These are phyloP conservation scores for Fusarium aywerte DNA, from an alignment of 2,329 filamentous ascomycete genomes.

Conservation along the genomic window DNA sequence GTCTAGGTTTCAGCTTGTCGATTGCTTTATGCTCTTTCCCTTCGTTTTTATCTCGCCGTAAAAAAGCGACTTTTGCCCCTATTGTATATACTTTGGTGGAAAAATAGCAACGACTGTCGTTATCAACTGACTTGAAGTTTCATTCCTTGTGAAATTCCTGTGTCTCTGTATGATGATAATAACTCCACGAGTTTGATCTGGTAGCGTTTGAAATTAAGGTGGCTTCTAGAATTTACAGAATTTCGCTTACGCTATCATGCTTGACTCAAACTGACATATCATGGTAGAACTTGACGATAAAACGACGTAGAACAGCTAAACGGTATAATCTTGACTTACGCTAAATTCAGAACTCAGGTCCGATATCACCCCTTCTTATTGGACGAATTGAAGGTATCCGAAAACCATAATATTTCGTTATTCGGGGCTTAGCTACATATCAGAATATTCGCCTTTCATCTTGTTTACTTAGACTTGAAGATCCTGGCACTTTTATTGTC, in stretches of 20 bases:
- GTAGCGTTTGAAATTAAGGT: background rate
- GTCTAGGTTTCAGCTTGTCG: constrained; percentile 5
- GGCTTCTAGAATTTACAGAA: background rate
- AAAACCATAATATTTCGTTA: background rate
- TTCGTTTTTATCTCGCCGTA: constrained; percentile 28
- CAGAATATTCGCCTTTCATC: background rate
- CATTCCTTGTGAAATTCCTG: background rate
- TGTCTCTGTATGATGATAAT: background rate
- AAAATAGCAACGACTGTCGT: constrained; percentile 35
- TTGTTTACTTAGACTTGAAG: constrained; percentile 13
- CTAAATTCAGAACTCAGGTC: background rate
- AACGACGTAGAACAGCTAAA: background rate
- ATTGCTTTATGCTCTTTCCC: constrained; percentile 16
- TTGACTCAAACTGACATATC: background rate
- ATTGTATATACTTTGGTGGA: constrained; percentile 24
- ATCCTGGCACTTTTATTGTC: background rate
- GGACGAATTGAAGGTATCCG: background rate
- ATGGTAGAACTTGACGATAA: background rate
- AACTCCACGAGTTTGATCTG: background rate
- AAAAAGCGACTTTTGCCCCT: constrained; percentile 27
- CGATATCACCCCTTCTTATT: background rate
- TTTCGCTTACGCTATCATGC: too few relatives aligned
- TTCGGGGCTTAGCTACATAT: background rate
- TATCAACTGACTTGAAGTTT: constrained; percentile 7
- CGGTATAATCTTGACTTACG: too few relatives aligned